Evolutionary conservation across 148 eudicot species (phyloP).

Genomic region (Rheum nobile): DNA sequence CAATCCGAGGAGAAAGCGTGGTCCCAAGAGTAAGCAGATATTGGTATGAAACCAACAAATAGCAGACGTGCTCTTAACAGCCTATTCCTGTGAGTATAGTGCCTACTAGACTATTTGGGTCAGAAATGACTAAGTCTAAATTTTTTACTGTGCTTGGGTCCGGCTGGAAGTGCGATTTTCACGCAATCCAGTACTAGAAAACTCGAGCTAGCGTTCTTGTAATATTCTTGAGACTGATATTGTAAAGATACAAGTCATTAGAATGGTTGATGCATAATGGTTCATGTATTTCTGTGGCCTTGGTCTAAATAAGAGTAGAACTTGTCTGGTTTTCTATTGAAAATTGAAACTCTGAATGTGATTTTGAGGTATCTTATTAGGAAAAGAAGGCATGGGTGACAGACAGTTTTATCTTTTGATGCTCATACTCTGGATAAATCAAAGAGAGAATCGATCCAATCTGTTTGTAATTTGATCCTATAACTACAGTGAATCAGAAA

Average conservation of each 20-base stretch:
- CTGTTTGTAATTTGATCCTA: too few relatives aligned
- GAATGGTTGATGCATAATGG: background rate
- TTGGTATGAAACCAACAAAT: constrained; percentile 31
- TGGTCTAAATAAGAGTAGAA: background rate
- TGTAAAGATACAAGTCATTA: background rate
- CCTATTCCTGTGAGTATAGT: background rate
- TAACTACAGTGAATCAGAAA: too few relatives aligned
- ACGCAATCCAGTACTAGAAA: background rate
- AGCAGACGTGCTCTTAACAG: background rate
- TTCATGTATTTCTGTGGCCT: background rate
- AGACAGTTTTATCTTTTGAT: too few relatives aligned
- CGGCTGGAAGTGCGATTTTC: background rate
- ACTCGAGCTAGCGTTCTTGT: background rate
- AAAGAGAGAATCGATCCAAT: too few relatives aligned
- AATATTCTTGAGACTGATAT: background rate
- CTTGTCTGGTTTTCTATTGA: too few relatives aligned
- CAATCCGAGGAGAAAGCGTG: constrained; percentile 50
- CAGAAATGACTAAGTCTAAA: background rate
- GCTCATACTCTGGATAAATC: too few relatives aligned
- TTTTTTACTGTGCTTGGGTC: background rate
- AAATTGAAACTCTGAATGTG: too few relatives aligned
- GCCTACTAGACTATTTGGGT: background rate
- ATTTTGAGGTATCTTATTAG: too few relatives aligned
- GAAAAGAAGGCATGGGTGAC: too few relatives aligned
- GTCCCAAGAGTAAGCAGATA: constrained; percentile 36